Evolutionary conservation across 305 asterid species (phyloP), one percentile per base, ranked within the genome.

Genomic region (Ajuga reptans): DNA sequence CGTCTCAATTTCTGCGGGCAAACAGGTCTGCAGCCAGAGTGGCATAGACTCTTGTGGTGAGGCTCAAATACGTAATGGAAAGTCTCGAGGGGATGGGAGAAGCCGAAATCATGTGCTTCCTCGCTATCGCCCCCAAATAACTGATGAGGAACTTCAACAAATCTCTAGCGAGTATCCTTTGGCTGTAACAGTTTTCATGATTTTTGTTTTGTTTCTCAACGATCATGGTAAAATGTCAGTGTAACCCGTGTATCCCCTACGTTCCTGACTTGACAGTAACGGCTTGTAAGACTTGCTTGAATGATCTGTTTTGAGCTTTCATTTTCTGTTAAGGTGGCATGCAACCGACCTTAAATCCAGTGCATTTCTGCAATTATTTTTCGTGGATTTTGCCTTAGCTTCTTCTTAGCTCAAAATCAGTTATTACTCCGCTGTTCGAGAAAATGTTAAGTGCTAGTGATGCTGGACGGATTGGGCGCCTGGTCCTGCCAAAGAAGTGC

Each of bases 361-460:
- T 49, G 63, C 63, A 6, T 51, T 68, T 80, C 49, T 34, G 72
- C 63, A 56, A 68, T 42, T 56, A 7, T 49, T 72, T 17, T 54
- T 73, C 61, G 21, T 76, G 58, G 75, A 74, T 74, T 71, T 77
- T 47, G 56, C 90, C 90, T 88, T 87, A 84, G 86, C 89, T 77
- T 78, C 69, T 70, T 73, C 71, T 55, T 68, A 91, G 96, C 75
- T 83, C 91, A 59, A 90, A 86, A 69, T 81, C 89, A 51, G 86
- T 84, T 57, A 84, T 91, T 14, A 89, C 86, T 60, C 99, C 99
- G 45, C 76, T 93, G 85, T 93, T 93, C 49, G 97, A 93, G 85
- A 93, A 93, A 85, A 87, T 84, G 86, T 78, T 93, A 61, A 93
- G 95, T 69, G 97, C 97, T 72, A 93, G 99, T 62, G 99, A 93